phyloP scores from a whole-genome alignment of 176 grass and related monocot genomes.

The Tillandsia leiboldiana region DNA sequence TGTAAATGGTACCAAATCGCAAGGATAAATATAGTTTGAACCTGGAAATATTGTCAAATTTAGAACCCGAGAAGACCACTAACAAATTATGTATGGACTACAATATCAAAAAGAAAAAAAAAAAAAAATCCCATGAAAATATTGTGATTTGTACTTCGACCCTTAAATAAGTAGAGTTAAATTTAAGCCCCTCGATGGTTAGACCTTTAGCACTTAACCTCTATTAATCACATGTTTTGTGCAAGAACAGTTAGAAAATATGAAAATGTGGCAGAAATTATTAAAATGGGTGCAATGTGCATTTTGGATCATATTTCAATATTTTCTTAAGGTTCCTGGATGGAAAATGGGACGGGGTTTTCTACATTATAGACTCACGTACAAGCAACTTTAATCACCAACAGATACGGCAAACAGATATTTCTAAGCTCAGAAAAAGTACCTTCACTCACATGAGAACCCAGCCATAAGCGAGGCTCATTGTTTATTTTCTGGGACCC shows the following conservation, averaged over 20 bases:
- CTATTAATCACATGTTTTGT: too few species aligned
- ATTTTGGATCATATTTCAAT: not conserved
- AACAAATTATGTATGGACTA: not conserved
- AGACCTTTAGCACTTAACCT: too few species aligned
- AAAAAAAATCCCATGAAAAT: too few species aligned
- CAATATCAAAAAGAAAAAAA: not conserved
- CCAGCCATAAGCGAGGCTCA: conserved; percentile 2
- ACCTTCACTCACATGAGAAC: conserved; percentile 22
- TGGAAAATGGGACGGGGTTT: too few species aligned
- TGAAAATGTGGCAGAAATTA: not conserved
- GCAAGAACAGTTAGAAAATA: not conserved
- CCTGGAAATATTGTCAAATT: conserved; percentile 3
- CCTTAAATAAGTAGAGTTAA: too few species aligned
- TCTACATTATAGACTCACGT: too few species aligned
- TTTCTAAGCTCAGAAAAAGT: not conserved
- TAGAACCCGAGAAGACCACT: not conserved
- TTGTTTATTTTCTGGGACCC: not conserved
- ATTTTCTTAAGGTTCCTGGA: too few species aligned
- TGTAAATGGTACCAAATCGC: conserved; percentile 28
- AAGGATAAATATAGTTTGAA: conserved; percentile 14
- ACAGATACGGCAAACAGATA: too few species aligned
- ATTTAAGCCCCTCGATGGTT: too few species aligned
- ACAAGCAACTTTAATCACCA: too few species aligned
- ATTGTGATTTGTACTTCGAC: too few species aligned
- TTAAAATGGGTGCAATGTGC: not conserved